Evolutionary conservation across 345 rosid species (phyloP).

Genomic region (Gossypium longicalyx): DNA sequence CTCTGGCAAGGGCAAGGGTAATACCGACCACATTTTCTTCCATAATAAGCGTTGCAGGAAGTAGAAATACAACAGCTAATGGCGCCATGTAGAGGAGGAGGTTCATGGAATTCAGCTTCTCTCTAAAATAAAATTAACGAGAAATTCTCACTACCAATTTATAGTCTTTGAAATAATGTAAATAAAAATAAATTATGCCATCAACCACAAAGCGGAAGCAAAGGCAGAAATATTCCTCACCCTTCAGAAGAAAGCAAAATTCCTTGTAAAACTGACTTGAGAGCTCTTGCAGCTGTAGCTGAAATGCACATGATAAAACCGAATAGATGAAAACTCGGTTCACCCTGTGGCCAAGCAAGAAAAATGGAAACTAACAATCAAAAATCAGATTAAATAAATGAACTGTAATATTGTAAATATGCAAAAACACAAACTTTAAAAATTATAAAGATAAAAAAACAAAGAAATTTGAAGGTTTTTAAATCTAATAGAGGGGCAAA

Average conservation of each 20-base stretch:
- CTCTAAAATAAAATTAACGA: constrained; percentile 44
- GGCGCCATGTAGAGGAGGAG: constrained; percentile 99
- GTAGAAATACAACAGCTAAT: constrained; percentile 81
- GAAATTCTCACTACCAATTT: constrained; percentile 20
- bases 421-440: neutral
- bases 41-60: constrained; percentile 93
- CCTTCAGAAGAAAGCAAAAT: constrained; percentile 98
- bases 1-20: constrained; percentile 94
- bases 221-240: constrained; percentile 41
- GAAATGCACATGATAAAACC: constrained; percentile 92
- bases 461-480: neutral
- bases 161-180: neutral
- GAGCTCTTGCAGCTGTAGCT: constrained; percentile 98
- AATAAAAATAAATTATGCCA: neutral
- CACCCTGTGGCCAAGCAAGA: constrained; percentile 49
- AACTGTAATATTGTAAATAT: neutral
- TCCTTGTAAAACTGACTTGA: constrained; percentile 95
- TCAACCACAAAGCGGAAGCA: neutral
- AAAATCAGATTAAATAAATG: neutral
- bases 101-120: constrained; percentile 98
- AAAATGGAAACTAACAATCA: constrained; percentile 6
- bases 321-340: constrained; percentile 96
- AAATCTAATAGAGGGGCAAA: neutral
- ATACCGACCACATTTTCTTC: constrained; percentile 94
- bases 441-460: neutral